Conservation (phyloP, 2,329 filamentous ascomycete genomes). For the Scortechinia acanthostroma region DNA sequence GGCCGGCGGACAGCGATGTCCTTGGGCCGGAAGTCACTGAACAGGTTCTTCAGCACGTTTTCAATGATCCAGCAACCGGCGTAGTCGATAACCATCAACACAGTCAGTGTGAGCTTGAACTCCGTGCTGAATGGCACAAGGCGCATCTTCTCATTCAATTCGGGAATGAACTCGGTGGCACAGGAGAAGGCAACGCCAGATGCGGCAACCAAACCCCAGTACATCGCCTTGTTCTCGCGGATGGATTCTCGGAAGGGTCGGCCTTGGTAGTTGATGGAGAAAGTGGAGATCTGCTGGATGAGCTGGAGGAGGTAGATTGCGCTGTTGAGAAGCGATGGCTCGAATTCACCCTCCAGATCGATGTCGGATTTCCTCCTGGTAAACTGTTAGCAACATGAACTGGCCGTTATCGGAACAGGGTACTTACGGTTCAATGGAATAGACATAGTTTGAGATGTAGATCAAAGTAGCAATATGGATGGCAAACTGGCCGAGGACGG, state of each 20-base stretch:
- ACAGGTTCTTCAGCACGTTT: conserved; percentile 73
- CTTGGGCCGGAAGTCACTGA: conserved; percentile 86
- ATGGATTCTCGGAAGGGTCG: conserved; percentile 95
- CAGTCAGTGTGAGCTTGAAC: conserved; percentile 82
- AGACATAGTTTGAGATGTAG: conserved; percentile 85
- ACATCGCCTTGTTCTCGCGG: conserved; percentile 95
- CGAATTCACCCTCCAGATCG: conserved; percentile 90
- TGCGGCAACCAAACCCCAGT: conserved; percentile 87
- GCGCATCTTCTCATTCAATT: conserved; percentile 87
- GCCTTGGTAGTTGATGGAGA: conserved; percentile 98
- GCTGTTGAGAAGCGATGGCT: conserved; percentile 87
- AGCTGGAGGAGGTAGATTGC: conserved; percentile 95
- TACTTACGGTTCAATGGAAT: conserved; percentile 75
- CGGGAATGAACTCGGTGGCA: conserved; percentile 89
- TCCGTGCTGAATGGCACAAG: conserved; percentile 82
- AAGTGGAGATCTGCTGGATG: conserved; percentile 97
- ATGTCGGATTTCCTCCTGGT: conserved; percentile 47
- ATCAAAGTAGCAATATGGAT: conserved; percentile 90
- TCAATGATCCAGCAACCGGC: conserved; percentile 81
- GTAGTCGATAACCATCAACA: conserved; percentile 82
- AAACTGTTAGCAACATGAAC: conserved; percentile 12
- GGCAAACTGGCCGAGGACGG: conserved; percentile 92
- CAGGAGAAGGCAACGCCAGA: conserved; percentile 87
- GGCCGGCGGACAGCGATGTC: conserved; percentile 82
- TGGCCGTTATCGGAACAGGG: neutral